Evolutionary conservation across 768 basidiomycete genomes (phyloP).

Genomic region (Podaxis sp.): DNA sequence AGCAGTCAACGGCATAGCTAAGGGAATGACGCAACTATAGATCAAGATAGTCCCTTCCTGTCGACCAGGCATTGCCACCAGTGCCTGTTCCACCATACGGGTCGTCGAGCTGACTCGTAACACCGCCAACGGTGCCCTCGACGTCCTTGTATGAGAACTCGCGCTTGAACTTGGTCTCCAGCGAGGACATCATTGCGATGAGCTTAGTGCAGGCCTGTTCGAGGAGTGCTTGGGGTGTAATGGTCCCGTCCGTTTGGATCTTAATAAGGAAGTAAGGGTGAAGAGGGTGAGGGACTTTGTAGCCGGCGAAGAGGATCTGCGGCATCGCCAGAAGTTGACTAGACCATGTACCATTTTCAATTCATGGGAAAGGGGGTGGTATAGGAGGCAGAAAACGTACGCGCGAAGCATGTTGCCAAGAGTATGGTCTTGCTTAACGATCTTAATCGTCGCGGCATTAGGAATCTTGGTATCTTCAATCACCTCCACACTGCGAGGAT

Average conservation of each 20-base stretch:
- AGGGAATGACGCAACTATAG: constrained; percentile 33
- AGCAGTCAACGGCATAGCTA: background rate
- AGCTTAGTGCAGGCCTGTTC: constrained; percentile 83
- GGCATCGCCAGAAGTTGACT: constrained; percentile 92
- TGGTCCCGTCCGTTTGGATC: constrained; percentile 88
- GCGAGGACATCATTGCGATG: constrained; percentile 64
- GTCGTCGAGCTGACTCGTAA: constrained; percentile 35
- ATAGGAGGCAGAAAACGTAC: constrained; percentile 36
- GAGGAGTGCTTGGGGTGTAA: constrained; percentile 80
- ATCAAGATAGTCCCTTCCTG: constrained; percentile 54
- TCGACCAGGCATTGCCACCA: constrained; percentile 41
- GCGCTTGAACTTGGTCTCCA: constrained; percentile 78
- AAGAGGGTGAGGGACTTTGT: constrained; percentile 96
- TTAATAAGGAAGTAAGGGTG: constrained; percentile 94
- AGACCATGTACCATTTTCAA: constrained; percentile 9
- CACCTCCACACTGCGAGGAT: constrained; percentile 69
- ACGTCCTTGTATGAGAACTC: constrained; percentile 81
- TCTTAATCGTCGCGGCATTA: constrained; percentile 92
- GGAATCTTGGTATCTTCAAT: constrained; percentile 97
- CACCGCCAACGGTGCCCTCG: constrained; percentile 40
- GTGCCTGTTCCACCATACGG: constrained; percentile 46
- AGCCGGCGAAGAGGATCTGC: constrained; percentile 91
- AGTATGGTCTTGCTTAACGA: constrained; percentile 97
- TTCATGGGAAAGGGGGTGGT: background rate
- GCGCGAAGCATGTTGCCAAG: constrained; percentile 95